Conservation (phyloP, 108 stramenopile genomes). For the Fragilaria crotonensis region DNA sequence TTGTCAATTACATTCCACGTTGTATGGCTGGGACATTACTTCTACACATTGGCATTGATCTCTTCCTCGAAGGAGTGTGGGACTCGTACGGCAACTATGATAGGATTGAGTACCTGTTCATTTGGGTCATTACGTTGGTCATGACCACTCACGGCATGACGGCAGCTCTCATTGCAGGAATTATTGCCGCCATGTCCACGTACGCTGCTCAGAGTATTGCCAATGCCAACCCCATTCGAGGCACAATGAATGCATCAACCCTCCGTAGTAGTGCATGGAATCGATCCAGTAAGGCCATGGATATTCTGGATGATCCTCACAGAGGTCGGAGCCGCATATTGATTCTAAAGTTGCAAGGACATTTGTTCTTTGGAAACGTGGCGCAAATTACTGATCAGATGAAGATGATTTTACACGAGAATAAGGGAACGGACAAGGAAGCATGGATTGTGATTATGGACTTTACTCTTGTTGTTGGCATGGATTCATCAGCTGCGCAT, state of each 20-base stretch:
- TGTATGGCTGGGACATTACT: constrained; percentile 85
- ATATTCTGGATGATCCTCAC: constrained; percentile 31
- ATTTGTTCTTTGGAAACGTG: constrained; percentile 58
- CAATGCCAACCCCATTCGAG: constrained; percentile 53
- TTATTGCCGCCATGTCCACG: constrained; percentile 51
- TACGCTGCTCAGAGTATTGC: constrained; percentile 50
- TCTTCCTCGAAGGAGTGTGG: constrained; percentile 70
- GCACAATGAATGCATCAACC: constrained; percentile 57
- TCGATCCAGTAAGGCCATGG: constrained; percentile 26
- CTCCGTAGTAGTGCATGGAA: constrained; percentile 49
- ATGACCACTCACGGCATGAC: constrained; percentile 72
- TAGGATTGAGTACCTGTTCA: constrained; percentile 39
- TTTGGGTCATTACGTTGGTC: constrained; percentile 59
- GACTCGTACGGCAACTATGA: constrained; percentile 46
- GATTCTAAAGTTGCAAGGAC: constrained; percentile 60
- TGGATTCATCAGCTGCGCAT: constrained; percentile 68
- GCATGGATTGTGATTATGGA: constrained; percentile 57
- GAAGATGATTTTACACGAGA: constrained; percentile 22
- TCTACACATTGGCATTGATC: constrained; percentile 75
- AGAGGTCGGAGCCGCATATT: constrained; percentile 47
- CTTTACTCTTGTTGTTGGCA: constrained; percentile 53
- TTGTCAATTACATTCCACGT: constrained; percentile 58
- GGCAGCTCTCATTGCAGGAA: constrained; percentile 62
- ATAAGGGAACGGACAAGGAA: constrained; percentile 9
- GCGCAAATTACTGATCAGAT: constrained; percentile 24